These are phyloP conservation scores for Penicillium sp. DNA, from an alignment of 2,329 filamentous ascomycete genomes.

Conservation along the genomic window DNA sequence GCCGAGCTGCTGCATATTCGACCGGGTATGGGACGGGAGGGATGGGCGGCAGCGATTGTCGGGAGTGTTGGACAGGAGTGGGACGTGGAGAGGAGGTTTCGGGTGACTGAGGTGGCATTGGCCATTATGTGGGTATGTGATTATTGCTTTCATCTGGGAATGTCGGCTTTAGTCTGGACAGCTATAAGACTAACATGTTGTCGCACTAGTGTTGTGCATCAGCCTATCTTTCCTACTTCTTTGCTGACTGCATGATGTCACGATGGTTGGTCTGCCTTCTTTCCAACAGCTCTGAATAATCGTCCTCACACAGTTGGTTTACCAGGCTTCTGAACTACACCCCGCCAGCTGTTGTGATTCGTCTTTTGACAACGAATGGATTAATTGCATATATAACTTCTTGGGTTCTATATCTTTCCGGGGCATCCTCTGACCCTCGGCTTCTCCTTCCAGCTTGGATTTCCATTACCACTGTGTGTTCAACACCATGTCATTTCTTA, in stretches of 20 bases:
- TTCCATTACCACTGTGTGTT: constrained; percentile 66
- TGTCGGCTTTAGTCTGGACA: too few species aligned
- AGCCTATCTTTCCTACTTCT: constrained; percentile 77
- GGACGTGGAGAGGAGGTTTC: constrained; percentile 50
- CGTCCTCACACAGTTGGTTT: background rate
- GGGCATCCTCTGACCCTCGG: constrained; percentile 66
- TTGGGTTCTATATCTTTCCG: constrained; percentile 66
- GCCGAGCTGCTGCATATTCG: constrained; percentile 57
- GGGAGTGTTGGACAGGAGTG: constrained; percentile 40
- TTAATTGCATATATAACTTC: constrained; percentile 73
- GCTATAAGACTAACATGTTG: constrained; percentile 10
- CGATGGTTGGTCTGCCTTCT: constrained; percentile 58
- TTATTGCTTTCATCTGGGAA: constrained; percentile 31
- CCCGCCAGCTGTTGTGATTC: constrained; percentile 71
- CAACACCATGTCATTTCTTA: background rate
- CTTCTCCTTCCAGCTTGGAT: constrained; percentile 76
- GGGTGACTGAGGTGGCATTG: constrained; percentile 66
- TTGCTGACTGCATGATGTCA: constrained; percentile 81
- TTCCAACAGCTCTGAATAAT: background rate
- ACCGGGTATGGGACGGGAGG: constrained; percentile 43
- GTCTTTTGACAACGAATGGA: constrained; percentile 70
- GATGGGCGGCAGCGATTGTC: constrained; percentile 40
- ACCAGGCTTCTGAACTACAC: constrained; percentile 78
- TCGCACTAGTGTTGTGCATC: constrained; percentile 63
- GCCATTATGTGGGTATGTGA: constrained; percentile 69